Base-by-base conservation (phyloP, 2,329 filamentous ascomycete genomes). In the Sporothrix euskadiensis region DNA sequence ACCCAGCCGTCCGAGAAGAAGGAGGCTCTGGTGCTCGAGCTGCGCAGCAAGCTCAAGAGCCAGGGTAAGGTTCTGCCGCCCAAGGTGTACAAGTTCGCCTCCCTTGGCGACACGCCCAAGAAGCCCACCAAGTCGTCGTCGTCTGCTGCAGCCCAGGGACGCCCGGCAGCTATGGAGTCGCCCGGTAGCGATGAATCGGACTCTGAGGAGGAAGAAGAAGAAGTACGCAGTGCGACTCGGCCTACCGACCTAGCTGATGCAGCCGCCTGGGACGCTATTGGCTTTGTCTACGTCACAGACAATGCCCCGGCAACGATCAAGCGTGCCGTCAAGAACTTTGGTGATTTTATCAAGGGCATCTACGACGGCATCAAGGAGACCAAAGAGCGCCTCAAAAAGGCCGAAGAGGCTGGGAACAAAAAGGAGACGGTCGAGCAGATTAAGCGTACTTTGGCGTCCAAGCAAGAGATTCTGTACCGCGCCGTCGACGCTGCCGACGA, bases 401-500 rank as follows among this genome's bases (percentile, higher is more conserved):
- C 79, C 14, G 84, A 84, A 74, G 84, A 85, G 22, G 72, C 61
- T 8, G 66, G 41, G 4, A 70, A 54, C n/a, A 83, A 83, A 56
- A 79, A 82, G 12, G 80, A 82, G 7, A 26, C 32, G 30, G 74
- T 84, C 41, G 77, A 79, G 4, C 81, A 78, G 59, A 77, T 85
- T 19, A 85, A 83, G 75, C 79, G 81, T 8, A 80, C 81, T 9
- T 81, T 85, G 6, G 82, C 83, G 3, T 78, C 80, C 71, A 85
- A 85, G 76, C 84, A 85, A 73, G 83, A 86, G 54, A 81, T 84
- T 4, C 81, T 90, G 5, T 85, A 83, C 75, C 80, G 83, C 71
- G 85, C 86, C 1, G 81, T 89, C 65, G 84, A 89, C 75, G 84
- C 86, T 12, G 87, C 86, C 1, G 83, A 87, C 70, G 82, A 84